These are phyloP conservation scores for Podaxis sp. DNA, from an alignment of 768 basidiomycete species.

Conservation along the genomic window DNA sequence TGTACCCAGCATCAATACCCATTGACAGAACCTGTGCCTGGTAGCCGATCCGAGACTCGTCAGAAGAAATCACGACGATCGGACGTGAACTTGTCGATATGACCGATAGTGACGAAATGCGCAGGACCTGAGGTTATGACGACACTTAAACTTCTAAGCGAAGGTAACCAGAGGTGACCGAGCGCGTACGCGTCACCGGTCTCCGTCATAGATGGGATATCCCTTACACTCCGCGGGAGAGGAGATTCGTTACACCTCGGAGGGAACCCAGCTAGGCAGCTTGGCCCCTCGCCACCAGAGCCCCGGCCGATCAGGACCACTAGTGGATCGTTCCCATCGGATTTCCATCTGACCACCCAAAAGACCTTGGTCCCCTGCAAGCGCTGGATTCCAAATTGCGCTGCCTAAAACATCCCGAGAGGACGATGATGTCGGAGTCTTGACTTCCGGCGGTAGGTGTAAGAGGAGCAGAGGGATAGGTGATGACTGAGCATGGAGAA, in stretches of 20 bases:
- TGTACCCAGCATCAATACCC: not conserved
- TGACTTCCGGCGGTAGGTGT: conserved; percentile 56
- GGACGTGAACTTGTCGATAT: not conserved
- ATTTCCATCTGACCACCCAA: conserved; percentile 61
- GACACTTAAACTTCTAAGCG: not conserved
- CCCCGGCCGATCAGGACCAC: conserved; percentile 36
- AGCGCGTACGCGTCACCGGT: not conserved
- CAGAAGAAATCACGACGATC: not conserved
- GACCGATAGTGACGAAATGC: not conserved
- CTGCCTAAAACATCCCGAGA: conserved; percentile 34
- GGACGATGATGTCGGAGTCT: not conserved
- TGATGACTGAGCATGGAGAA: conserved; percentile 71
- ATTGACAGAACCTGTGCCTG: not conserved
- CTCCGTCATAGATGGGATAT: not conserved
- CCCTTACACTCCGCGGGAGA: not conserved
- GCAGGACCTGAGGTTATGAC: not conserved
- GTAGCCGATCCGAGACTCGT: not conserved
- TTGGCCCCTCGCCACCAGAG: conserved; percentile 42
- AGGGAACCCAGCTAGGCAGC: conserved; percentile 25
- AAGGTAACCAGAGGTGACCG: not conserved
- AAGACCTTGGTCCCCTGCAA: conserved; percentile 52
- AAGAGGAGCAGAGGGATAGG: conserved; percentile 77
- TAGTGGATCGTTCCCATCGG: conserved; percentile 56
- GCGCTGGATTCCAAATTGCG: conserved; percentile 69
- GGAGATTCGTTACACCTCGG: not conserved